Percentiles rank a stretch among this genome's conserved stretches.
phyloP scores from a whole-genome alignment of 2,329 filamentous ascomycete genomes.

The Aspergillus vadensis region DNA sequence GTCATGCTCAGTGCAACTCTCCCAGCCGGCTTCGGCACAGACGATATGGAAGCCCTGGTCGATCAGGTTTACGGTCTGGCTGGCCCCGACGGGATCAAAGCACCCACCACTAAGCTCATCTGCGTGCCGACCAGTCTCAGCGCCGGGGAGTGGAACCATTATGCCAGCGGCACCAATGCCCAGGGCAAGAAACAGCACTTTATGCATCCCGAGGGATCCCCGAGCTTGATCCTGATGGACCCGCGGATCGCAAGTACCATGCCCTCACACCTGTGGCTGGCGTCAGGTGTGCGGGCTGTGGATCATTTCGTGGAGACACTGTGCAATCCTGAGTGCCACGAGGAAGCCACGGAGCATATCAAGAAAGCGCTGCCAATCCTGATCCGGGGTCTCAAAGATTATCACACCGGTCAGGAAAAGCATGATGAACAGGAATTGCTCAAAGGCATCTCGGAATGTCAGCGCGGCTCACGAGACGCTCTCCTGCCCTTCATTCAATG shows the following conservation, averaged over 20 bases:
- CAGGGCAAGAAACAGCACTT: conserved; percentile 4
- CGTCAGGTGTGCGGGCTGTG: conserved; percentile 2
- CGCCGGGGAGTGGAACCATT: conserved; percentile 2
- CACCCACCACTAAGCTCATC: conserved; percentile 2
- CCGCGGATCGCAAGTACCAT: conserved; percentile 2
- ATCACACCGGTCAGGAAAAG: not conserved
- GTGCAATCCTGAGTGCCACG: not conserved
- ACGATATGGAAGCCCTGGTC: conserved; percentile 6
- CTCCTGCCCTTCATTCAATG: not conserved
- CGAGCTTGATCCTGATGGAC: conserved; percentile 6
- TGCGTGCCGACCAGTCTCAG: conserved; percentile 7
- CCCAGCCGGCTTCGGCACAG: not conserved
- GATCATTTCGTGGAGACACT: conserved; percentile 5
- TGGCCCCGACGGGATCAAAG: not conserved
- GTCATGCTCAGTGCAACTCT: conserved; percentile 8
- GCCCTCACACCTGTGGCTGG: conserved; percentile 6
- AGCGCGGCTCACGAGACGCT: conserved; percentile 4
- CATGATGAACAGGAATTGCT: not conserved
- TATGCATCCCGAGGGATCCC: not conserved
- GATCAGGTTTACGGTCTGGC: conserved; percentile 2
- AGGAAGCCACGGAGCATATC: not conserved
- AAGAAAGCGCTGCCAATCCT: not conserved
- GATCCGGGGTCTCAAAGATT: conserved; percentile 1
- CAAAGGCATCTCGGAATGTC: conserved; percentile 4
- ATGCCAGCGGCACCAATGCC: not conserved